Base-by-base conservation (phyloP, 495 filamentous ascomycete species). In the Echria macrotheca region DNA sequence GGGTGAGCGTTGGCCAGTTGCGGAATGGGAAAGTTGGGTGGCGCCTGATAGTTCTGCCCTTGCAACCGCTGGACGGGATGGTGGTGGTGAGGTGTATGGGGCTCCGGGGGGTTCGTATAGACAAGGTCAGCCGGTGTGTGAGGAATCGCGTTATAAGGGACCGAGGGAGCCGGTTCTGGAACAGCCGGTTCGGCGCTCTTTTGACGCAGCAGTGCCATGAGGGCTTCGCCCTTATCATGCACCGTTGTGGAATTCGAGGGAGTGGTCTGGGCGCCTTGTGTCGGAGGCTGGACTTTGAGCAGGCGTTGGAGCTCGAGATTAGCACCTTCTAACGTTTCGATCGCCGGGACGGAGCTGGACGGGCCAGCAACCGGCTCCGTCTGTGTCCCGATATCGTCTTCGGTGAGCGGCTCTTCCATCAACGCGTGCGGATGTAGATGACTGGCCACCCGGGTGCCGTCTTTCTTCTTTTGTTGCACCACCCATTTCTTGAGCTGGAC, bases 401-500 rank as follows among this genome's bases (percentile, higher is more conserved):
- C 70, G 18, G 66, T 73, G 12, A 68, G 58, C 36, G 50, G 61
- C 10, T 70, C 69, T 7, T 70, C 71, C 6, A 60, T 50, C 10
- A 57, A 31, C 5, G 38, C 25, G 15, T 63, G 64, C 0, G 52
- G 56, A 18, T 64, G 55, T 9, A 60, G 41, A 33, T 67, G 54
- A 39, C 47, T 57, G 12, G 53, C 57, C 32, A 50, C 55, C 38
- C 64, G 70, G 52, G 66, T 66, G 3, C 60, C 66, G 58, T 87
- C 85, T 33, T 75, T 69, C 66, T 80, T 89, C 72, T 76, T 86
- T 72, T 93, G 88, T 60, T 84, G 78, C 10, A 81, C 66, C 22
- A 96, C 90, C 93, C 93, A 98, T 61, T 87, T 89, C 63, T 90
- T 91, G 36, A 98, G 67, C 15, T 77, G 87, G 26, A 77, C 79